Evolutionary conservation across 2,329 filamentous ascomycete genomes (phyloP), one percentile per base, ranked within the genome.

Genomic region (Cadophora sp.): DNA sequence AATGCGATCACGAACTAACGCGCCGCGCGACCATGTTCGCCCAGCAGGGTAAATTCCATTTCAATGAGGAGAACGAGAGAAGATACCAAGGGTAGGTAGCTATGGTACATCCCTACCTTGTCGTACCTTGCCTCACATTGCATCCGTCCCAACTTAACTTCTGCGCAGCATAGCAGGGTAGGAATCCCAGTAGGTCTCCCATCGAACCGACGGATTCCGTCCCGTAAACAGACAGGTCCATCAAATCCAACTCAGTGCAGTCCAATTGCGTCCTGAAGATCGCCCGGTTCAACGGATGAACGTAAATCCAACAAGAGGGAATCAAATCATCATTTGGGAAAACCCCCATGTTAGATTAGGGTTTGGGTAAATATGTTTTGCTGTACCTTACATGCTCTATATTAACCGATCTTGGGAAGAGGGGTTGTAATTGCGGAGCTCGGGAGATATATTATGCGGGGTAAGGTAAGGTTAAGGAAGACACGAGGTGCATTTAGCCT

Each of bases 381-480:
- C 40, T 16, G 66, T 68, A 68, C 66, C 66, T 65, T 62, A 61
- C 62, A 62, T 59, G 46, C 34, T 51, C 40, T 56, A 58, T 29
- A 46, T 62, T 46, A 50, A 27, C 53, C 64, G 50, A 53, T 46
- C 43, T 65, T 65, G 43, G 46, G 29, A 34, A 22, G 63, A 48
- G 63, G 63, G 50, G 50, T n/a, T 4, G 53, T 58, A 37, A 31
- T 64, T 71, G 71, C 68, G 69, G 72, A 72, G 71, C 37, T 66
- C 71, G 72, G 70, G 51, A 71, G 64, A 73, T 69, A n/a, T 62
- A 73, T 74, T 64, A 73, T 68, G 74, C 74, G 73, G 74, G 73
- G 71, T 73, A 48, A 48, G 37, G 40, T 16, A 16, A 43, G 40
- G 40, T 43, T 43, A 43, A 19, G 40, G 58, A 24, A 29, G 58